A percentile compares a stretch with the other conserved stretches of the same genome.
Evolutionary conservation across 768 basidiomycete genomes (phyloP).

Genomic region (Bullera alba): DNA sequence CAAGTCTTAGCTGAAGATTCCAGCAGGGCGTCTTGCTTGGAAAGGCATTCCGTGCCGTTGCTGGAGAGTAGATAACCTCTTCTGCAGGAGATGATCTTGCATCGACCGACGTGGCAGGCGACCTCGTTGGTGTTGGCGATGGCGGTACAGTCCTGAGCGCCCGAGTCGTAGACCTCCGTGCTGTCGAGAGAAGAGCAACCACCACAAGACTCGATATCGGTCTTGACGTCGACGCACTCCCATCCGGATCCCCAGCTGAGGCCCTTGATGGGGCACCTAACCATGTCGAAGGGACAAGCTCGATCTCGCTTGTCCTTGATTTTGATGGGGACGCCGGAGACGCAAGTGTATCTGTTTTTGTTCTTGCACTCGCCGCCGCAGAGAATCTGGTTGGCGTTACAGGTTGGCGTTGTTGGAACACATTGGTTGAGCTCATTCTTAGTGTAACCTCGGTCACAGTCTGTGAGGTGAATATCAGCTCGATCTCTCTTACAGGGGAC

Average conservation of each 20-base stretch:
- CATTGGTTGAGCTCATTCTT: too few species aligned
- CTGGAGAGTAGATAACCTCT: constrained; percentile 4
- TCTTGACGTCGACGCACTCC: constrained; percentile 30
- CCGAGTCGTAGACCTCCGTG: background rate
- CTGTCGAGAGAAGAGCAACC: constrained; percentile 24
- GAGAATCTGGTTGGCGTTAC: constrained; percentile 10
- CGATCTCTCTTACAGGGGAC: background rate
- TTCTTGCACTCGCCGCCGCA: constrained; percentile 15
- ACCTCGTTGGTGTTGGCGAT: constrained; percentile 22
- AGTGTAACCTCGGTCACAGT: too few species aligned
- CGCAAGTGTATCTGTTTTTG: constrained; percentile 10
- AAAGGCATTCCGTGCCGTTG: constrained; percentile 4
- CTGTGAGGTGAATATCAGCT: background rate
- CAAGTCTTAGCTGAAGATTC: too few species aligned
- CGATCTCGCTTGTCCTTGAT: constrained; percentile 1
- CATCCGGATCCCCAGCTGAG: constrained; percentile 8
- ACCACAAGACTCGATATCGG: constrained; percentile 37
- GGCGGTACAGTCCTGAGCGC: constrained; percentile 33
- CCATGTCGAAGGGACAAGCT: background rate
- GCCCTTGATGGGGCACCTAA: constrained; percentile 2
- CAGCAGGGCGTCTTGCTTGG: too few species aligned
- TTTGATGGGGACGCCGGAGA: constrained; percentile 10
- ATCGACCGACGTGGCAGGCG: constrained; percentile 23
- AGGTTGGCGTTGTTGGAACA: too few species aligned
- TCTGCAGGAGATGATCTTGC: constrained; percentile 16